A percentile compares a stretch with the other conserved stretches of the same genome.
These are phyloP conservation scores for Lentinula aciculospora DNA, from an alignment of 768 basidiomycete species.

Conservation along the genomic window DNA sequence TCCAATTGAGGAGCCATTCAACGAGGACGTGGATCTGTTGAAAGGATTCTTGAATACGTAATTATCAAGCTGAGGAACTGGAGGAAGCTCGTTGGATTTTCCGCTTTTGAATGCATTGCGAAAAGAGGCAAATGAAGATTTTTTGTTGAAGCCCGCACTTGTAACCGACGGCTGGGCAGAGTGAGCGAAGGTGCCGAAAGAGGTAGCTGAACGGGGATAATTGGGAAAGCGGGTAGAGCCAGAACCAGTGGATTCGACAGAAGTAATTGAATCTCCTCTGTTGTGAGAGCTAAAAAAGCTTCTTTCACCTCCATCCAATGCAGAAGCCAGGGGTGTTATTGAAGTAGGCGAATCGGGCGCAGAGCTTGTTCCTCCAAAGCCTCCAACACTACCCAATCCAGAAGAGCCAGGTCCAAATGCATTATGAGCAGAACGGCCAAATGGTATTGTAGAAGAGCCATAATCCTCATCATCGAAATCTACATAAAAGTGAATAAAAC, in stretches of 20 bases:
- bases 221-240: constrained; percentile 42
- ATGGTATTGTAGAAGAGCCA: constrained; percentile 55
- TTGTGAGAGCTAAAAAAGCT: constrained; percentile 63
- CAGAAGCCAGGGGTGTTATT: constrained; percentile 40
- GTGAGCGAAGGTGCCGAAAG: constrained; percentile 47
- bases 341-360: constrained; percentile 66
- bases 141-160: constrained; percentile 63
- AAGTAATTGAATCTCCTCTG: constrained; percentile 74
- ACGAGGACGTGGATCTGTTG: constrained; percentile 75
- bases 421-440: constrained; percentile 51
- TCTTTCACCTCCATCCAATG: constrained; percentile 41
- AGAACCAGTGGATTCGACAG: constrained; percentile 70
- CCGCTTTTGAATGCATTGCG: constrained; percentile 81
- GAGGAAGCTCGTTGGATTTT: constrained; percentile 61
- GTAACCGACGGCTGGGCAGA: constrained; percentile 68
- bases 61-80: constrained; percentile 68
- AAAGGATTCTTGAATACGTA: constrained; percentile 75
- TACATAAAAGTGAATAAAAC: constrained; percentile 21
- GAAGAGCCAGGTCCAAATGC: constrained; percentile 38
- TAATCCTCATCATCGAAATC: constrained; percentile 80
- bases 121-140: constrained; percentile 81
- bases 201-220: constrained; percentile 30
- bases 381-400: constrained; percentile 13
- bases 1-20: constrained; percentile 40
- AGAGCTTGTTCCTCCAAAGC: constrained; percentile 26